phyloP scores from a whole-genome alignment of 345 rosid species.

The Geranium rotundifolium region DNA sequence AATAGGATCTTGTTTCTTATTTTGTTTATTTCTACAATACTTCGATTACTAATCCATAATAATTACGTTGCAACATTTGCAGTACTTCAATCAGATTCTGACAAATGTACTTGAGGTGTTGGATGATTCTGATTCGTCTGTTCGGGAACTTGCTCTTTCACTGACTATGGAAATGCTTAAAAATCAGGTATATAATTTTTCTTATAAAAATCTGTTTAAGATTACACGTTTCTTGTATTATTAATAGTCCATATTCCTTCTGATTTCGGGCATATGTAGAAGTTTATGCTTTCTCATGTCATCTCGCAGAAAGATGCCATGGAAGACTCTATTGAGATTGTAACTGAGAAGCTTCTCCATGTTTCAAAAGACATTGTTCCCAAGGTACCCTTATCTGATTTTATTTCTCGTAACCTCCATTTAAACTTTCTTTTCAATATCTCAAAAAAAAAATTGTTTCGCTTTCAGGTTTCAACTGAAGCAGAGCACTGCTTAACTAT shows the following conservation, averaged over 20 bases:
- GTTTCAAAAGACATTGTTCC: slow-evolving; percentile 25
- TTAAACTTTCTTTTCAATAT: not conserved
- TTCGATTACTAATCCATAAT: not conserved
- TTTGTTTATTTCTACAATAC: too few species aligned
- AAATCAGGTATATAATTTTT: slow-evolving; percentile 28
- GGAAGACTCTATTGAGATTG: slow-evolving; percentile 45
- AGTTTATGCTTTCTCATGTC: slow-evolving; percentile 4
- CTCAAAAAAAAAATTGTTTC: not conserved
- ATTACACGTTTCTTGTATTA: not conserved
- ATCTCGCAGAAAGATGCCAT: slow-evolving; percentile 33
- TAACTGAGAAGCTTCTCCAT: slow-evolving; percentile 41
- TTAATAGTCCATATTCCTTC: not conserved
- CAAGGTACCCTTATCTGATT: slow-evolving; percentile 21
- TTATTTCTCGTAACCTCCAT: not conserved
- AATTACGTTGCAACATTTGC: slow-evolving; percentile 11
- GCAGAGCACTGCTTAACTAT: slow-evolving; percentile 42
- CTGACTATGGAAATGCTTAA: slow-evolving; percentile 33
- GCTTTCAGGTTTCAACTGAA: slow-evolving; percentile 35
- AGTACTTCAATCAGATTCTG: slow-evolving; percentile 49
- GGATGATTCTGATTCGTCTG: slow-evolving; percentile 38
- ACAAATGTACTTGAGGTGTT: slow-evolving; percentile 35
- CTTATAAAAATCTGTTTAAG: not conserved
- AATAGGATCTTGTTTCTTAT: not conserved
- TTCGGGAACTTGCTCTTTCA: slow-evolving; percentile 28
- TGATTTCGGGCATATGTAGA: not conserved